Evolutionary conservation across 2,329 filamentous ascomycete species (phyloP).

Genomic region (Gyromitra esculenta): DNA sequence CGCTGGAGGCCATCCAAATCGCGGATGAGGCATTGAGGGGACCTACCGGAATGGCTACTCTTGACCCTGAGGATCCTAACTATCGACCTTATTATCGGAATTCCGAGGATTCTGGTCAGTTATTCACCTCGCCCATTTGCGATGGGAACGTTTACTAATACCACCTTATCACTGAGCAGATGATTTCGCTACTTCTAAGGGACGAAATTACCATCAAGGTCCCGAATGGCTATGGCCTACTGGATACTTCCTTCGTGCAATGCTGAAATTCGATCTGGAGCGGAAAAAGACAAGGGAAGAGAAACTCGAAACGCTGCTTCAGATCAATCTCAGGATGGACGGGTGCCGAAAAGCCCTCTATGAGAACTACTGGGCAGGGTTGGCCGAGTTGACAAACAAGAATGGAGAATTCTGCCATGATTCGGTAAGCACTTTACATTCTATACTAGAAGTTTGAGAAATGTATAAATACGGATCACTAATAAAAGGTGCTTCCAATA

Average conservation of each 20-base stretch:
- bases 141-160: slow-evolving; percentile 13
- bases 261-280: slow-evolving; percentile 88
- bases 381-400: slow-evolving; percentile 94
- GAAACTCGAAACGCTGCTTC: slow-evolving; percentile 88
- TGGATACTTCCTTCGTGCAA: slow-evolving; percentile 90
- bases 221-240: slow-evolving; percentile 99
- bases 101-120: slow-evolving; percentile 76
- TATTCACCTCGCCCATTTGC: not conserved
- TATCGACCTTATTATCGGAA: slow-evolving; percentile 96
- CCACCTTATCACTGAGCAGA: slow-evolving; percentile 59
- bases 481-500: slow-evolving; percentile 13
- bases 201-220: slow-evolving; percentile 96
- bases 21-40: slow-evolving; percentile 83
- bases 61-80: slow-evolving; percentile 90
- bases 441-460: not conserved
- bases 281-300: slow-evolving; percentile 74
- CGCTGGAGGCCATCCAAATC: slow-evolving; percentile 79
- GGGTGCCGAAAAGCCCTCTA: slow-evolving; percentile 87
- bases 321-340: slow-evolving; percentile 82
- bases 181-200: slow-evolving; percentile 91
- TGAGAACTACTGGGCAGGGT: slow-evolving; percentile 84
- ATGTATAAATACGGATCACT: not conserved
- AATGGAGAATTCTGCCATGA: slow-evolving; percentile 83
- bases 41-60: slow-evolving; percentile 92
- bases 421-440: slow-evolving; percentile 72